Conservation (phyloP, 306 rosid genomes). For the Sindora glabra region DNA sequence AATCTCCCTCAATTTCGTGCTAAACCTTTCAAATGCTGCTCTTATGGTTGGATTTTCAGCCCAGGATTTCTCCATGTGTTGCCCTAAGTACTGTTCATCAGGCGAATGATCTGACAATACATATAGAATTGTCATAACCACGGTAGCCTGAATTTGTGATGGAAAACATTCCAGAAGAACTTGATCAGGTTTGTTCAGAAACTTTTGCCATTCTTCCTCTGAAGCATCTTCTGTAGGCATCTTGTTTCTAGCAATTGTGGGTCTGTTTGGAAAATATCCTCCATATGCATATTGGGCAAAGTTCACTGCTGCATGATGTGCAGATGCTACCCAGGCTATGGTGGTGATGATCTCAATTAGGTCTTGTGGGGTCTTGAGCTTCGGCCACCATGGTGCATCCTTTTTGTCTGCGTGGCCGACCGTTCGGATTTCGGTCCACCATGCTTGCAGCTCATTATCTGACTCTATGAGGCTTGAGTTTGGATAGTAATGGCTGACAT, state of each 20-base stretch:
- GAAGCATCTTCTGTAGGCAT: constrained; percentile 40
- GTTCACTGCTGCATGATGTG: constrained; percentile 41
- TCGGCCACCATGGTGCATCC: constrained; percentile 45
- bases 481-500: constrained; percentile 39
- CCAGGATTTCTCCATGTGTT: constrained; percentile 26
- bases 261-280: constrained; percentile 38
- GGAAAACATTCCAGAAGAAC: constrained; percentile 33
- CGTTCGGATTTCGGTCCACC: constrained; percentile 39
- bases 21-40: constrained; percentile 22
- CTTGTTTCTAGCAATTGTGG: constrained; percentile 26
- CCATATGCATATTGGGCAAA: constrained; percentile 32
- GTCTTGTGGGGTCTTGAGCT: constrained; percentile 25
- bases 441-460: constrained; percentile 39
- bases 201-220: constrained; percentile 29
- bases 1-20: constrained; percentile 22
- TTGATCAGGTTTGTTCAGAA: constrained; percentile 21
- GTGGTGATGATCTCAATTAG: constrained; percentile 25
- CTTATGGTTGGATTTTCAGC: constrained; percentile 21
- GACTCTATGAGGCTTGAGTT: constrained; percentile 10
- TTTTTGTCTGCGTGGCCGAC: constrained; percentile 36
- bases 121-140: constrained; percentile 21
- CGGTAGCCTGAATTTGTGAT: constrained; percentile 37
- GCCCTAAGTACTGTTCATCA: constrained; percentile 36
- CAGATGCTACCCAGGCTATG: constrained; percentile 35
- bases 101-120: constrained; percentile 37